phyloP scores from a whole-genome alignment of 164 flowering plant genomes.

The Kingdonia uniflora region DNA sequence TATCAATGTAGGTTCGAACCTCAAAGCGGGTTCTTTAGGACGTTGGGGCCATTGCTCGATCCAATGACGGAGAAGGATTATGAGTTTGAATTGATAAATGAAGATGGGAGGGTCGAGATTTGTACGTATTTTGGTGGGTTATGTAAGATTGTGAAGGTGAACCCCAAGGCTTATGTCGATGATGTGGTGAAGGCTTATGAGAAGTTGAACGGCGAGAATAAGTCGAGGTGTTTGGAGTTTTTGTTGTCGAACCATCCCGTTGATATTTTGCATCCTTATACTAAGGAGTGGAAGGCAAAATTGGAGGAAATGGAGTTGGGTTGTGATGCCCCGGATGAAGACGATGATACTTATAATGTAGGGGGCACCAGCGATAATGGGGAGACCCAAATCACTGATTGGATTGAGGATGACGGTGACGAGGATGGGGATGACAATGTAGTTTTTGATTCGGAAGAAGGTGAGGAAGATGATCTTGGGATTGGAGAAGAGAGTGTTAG shows the following conservation, averaged over 20 bases:
- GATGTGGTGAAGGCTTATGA: conserved; percentile 91
- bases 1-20: conserved; percentile 94
- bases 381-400: conserved; percentile 2
- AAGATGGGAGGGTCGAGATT: conserved; percentile 62
- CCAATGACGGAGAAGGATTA: conserved; percentile 57
- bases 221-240: conserved; percentile 68
- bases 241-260: conserved; percentile 71
- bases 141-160: conserved; percentile 83
- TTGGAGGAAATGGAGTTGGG: conserved; percentile 92
- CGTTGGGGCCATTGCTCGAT: conserved; percentile 58
- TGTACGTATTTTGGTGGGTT: conserved; percentile 82
- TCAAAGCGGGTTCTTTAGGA: conserved; percentile 56
- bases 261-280: conserved; percentile 77
- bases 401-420: conserved; percentile 10
- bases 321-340: conserved; percentile 64
- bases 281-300: conserved; percentile 88
- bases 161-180: conserved; percentile 82
- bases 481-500: conserved; percentile 21
- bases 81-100: conserved; percentile 54
- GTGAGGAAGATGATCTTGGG: conserved; percentile 31
- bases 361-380: conserved; percentile 5
- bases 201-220: conserved; percentile 77
- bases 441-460: conserved; percentile 21
- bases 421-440: conserved; percentile 19
- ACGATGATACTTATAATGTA: conserved; percentile 18